Evolutionary conservation across 1,284 basidiomycete species (phyloP).

Genomic region (Rhodotorula sp.): DNA sequence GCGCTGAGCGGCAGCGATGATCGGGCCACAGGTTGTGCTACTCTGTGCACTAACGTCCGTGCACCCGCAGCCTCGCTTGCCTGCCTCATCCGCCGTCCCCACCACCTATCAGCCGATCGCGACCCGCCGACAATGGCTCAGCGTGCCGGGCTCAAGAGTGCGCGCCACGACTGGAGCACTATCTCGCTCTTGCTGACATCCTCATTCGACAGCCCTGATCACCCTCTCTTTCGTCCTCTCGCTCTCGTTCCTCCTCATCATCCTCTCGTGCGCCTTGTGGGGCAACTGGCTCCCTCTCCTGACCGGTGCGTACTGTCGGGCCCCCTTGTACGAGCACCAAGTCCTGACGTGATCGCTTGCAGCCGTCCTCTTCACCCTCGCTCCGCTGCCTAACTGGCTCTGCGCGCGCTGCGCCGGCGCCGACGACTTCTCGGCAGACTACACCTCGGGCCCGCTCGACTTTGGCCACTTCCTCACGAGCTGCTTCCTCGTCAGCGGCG

Average conservation of each 20-base stretch:
- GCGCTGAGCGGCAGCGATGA: no score
- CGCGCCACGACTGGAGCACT: neutral
- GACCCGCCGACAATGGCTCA: conserved; percentile 18
- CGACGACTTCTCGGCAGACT: conserved; percentile 60
- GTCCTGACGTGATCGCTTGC: neutral
- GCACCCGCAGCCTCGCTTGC: no score
- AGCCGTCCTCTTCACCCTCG: conserved; percentile 94
- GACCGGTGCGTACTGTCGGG: conserved; percentile 70
- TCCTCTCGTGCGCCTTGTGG: conserved; percentile 95
- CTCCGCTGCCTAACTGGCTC: conserved; percentile 90
- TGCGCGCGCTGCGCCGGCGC: conserved; percentile 57
- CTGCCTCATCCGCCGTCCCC: no score
- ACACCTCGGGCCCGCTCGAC: conserved; percentile 70
- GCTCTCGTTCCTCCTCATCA: conserved; percentile 93
- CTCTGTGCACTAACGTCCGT: no score
- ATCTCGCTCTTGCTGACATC: neutral
- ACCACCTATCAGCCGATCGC: neutral
- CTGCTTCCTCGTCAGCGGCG: conserved; percentile 81
- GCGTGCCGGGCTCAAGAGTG: conserved; percentile 40
- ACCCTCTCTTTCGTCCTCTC: conserved; percentile 94
- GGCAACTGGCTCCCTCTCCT: conserved; percentile 95
- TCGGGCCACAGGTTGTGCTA: no score
- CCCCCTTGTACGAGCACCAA: conserved; percentile 12
- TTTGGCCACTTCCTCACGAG: conserved; percentile 94
- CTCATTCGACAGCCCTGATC: conserved; percentile 70